Percentiles rank a stretch among this genome's conserved stretches.
Conservation (phyloP, 2,329 filamentous ascomycete species). For the Xylaria multiplex region DNA sequence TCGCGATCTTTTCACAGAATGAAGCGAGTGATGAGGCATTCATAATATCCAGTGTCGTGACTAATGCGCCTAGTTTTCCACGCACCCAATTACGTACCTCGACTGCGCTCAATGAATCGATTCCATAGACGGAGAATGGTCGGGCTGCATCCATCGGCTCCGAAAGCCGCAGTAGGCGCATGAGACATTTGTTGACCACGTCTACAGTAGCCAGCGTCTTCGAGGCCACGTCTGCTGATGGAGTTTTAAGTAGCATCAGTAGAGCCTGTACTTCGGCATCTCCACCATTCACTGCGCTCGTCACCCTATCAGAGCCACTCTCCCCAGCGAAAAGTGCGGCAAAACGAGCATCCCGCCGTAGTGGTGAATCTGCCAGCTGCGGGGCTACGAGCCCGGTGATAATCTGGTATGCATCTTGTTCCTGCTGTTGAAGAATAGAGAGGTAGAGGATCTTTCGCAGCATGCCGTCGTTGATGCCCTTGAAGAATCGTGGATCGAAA, state of each 20-base stretch:
- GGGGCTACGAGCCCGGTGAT: conserved; percentile 16
- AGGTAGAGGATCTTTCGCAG: conserved; percentile 38
- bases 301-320: too few relatives aligned
- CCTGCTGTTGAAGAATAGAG: conserved; percentile 41
- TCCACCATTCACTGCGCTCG: too few relatives aligned
- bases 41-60: conserved; percentile 47
- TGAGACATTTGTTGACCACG: conserved; percentile 16
- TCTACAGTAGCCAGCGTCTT: neutral
- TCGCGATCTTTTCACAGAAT: conserved; percentile 44
- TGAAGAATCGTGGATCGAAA: conserved; percentile 25
- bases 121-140: conserved; percentile 22
- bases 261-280: conserved; percentile 16
- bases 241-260: neutral
- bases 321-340: too few relatives aligned
- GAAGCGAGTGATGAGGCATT: conserved; percentile 42
- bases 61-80: conserved; percentile 40
- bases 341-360: too few relatives aligned
- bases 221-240: too few relatives aligned
- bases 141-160: conserved; percentile 17
- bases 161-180: conserved; percentile 17
- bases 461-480: conserved; percentile 39
- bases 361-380: conserved; percentile 10
- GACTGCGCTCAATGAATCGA: conserved; percentile 25
- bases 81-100: conserved; percentile 32
- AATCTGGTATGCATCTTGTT: conserved; percentile 13